Conservation (phyloP, 495 filamentous ascomycete genomes). For the Aspergillus kassunensis region DNA sequence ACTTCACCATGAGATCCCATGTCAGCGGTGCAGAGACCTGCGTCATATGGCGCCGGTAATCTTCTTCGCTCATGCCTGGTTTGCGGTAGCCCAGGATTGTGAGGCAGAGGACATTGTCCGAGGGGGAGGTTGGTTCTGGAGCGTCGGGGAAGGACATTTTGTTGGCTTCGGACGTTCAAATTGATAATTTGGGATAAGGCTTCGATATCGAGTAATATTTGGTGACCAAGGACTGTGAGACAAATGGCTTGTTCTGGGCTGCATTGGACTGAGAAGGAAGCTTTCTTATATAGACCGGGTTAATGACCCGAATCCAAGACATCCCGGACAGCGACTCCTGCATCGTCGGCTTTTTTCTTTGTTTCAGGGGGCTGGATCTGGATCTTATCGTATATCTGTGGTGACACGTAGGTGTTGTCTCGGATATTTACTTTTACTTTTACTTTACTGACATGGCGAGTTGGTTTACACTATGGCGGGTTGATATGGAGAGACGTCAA, state of each 20-base stretch:
- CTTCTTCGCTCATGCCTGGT: slow-evolving; percentile 47
- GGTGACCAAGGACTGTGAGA: not conserved
- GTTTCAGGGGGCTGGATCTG: not conserved
- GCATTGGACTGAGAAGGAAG: not conserved
- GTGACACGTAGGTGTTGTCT: too few relatives aligned
- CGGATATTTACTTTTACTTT: too few relatives aligned
- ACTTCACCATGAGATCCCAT: slow-evolving; percentile 42
- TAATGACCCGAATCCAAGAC: not conserved
- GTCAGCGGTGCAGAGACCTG: slow-evolving; percentile 41
- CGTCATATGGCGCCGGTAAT: slow-evolving; percentile 44
- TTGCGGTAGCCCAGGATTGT: slow-evolving; percentile 49
- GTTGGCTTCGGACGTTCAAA: not conserved
- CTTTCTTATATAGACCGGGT: not conserved
- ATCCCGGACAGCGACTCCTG: not conserved
- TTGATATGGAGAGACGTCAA: too few relatives aligned
- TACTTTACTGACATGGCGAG: too few relatives aligned
- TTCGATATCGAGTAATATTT: too few relatives aligned
- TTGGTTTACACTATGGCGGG: too few relatives aligned
- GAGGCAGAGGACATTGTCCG: slow-evolving; percentile 29
- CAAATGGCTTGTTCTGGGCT: not conserved
- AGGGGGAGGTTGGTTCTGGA: not conserved
- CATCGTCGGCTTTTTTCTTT: not conserved
- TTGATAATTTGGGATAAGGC: too few relatives aligned
- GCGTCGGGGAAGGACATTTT: slow-evolving; percentile 5
- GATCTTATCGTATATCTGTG: not conserved